Percentiles rank a stretch among this genome's conserved stretches.
Evolutionary conservation across 2,329 filamentous ascomycete genomes (phyloP).

Genomic region (Aspergillus tamarii): DNA sequence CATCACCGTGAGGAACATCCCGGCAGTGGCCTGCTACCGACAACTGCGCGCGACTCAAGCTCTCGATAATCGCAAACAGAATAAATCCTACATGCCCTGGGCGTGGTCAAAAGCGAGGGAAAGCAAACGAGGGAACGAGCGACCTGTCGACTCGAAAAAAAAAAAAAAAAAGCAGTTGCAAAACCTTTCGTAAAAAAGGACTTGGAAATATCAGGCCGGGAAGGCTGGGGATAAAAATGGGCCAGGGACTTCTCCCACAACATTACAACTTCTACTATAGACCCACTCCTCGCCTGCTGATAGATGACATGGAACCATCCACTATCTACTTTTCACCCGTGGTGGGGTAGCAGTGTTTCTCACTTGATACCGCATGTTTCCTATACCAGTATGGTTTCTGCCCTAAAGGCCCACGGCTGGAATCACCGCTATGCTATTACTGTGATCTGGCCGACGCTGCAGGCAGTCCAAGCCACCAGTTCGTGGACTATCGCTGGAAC

Average conservation of each 20-base stretch:
- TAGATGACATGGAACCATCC: constrained; percentile 11
- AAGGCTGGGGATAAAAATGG: constrained; percentile 6
- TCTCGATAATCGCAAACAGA: not conserved
- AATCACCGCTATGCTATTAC: not conserved
- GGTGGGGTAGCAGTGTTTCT: constrained; percentile 7
- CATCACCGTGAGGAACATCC: constrained; percentile 8
- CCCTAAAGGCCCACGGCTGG: not conserved
- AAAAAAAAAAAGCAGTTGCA: no score
- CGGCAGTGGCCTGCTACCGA: constrained; percentile 7
- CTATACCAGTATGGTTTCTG: not conserved
- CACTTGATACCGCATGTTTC: constrained; percentile 5
- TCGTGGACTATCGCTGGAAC: not conserved
- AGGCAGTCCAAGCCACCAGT: not conserved
- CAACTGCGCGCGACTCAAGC: constrained; percentile 6
- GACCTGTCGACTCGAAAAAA: constrained; percentile 1
- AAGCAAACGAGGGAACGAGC: constrained; percentile 5
- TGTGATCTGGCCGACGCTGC: not conserved
- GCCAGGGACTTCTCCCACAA: not conserved
- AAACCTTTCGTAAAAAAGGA: not conserved
- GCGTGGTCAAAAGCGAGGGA: not conserved
- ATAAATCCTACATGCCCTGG: constrained; percentile 11
- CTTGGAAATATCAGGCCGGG: not conserved
- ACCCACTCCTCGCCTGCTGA: constrained; percentile 3
- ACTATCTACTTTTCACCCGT: constrained; percentile 8
- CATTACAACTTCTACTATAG: not conserved